Base-by-base conservation (phyloP, 2,329 filamentous ascomycete species). In the Aspergillus calidoustus region DNA sequence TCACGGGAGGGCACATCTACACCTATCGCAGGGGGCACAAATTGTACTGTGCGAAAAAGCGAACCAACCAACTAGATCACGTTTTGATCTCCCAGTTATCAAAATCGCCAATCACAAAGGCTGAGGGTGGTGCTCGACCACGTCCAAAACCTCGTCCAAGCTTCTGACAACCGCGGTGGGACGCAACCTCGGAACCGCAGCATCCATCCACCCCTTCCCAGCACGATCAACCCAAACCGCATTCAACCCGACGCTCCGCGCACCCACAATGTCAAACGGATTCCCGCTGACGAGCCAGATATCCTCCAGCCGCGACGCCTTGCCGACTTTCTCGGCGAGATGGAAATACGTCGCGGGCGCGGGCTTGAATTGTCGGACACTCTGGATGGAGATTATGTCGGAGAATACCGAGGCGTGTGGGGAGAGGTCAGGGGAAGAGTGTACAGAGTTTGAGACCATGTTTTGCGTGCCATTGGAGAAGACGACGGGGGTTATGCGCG, bases 281-380 rank as follows among this genome's bases (percentile, higher is more conserved):
- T 93, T 93, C 1, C 86, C 85, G 66, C 84, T 90, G 6, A 93
- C 82, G 7, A 93, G 75, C 88, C 89, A 92, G 15, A 92, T 80
- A 28, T 83, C 78, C 1, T 72, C 76, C 65, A 81, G 78, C 19
- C 81, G 68, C 0, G 74, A 76, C 44, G 76, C 67, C 67, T 83
- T 84, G 3, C 83, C 83, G 2, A 82, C 79, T 41, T 79, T 78
- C 64, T 81, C 66, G 1, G 84, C 81, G 25, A 91, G 77, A 71
- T 89, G 80, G n/a, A 79, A 65, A 69, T 93, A 93, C 2, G 84
- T 82, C 54, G 81, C 83, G 1, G 80, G 83, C 44, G 86, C 81
- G 0, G 91, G 90, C 73, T 93, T 93, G 76, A 85, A 93, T 54
- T 80, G 82, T 64, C 77, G 65, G 4, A 87, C 72, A 1, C 82